phyloP scores from a whole-genome alignment of 1,284 basidiomycete genomes.

The Trichosporon inkin region DNA sequence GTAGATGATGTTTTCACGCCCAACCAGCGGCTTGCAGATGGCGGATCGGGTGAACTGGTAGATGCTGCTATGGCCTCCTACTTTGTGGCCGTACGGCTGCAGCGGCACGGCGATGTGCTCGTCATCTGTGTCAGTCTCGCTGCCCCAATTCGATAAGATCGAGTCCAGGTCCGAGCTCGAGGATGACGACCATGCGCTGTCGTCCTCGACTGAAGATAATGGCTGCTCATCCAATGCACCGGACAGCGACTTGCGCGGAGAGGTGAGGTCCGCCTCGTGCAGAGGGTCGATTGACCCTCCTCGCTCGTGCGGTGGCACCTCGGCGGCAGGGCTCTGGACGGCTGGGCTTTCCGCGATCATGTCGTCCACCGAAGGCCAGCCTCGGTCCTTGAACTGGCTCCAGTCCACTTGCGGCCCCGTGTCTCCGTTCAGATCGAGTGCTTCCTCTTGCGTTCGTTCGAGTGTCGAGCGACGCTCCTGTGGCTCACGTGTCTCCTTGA shows the following conservation, averaged over 20 bases:
- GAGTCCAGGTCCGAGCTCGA: slow-evolving; percentile 10
- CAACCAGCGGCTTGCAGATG: slow-evolving; percentile 98
- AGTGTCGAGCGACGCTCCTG: slow-evolving; percentile 8
- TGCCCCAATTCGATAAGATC: slow-evolving; percentile 9
- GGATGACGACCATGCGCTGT: slow-evolving; percentile 14
- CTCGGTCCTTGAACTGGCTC: neutral
- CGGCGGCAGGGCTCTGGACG: neutral
- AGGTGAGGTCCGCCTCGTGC: neutral
- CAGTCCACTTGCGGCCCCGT: neutral
- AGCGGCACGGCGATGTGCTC: slow-evolving; percentile 83
- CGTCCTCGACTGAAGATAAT: slow-evolving; percentile 12
- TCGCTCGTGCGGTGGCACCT: slow-evolving; percentile 3
- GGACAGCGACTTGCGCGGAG: slow-evolving; percentile 12
- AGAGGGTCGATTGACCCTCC: neutral
- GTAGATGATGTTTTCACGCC: slow-evolving; percentile 95
- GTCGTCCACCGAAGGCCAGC: neutral
- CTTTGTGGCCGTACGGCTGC: slow-evolving; percentile 93
- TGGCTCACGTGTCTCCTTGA: slow-evolving; percentile 41
- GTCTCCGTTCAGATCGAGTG: neutral
- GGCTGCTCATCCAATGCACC: neutral
- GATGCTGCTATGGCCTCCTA: slow-evolving; percentile 93
- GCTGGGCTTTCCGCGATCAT: neutral
- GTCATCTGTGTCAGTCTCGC: slow-evolving; percentile 30
- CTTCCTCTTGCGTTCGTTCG: neutral
- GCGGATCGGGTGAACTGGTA: slow-evolving; percentile 98